phyloP scores from a whole-genome alignment of 495 filamentous ascomycete genomes.

The Astrothelium macrocarpum region DNA sequence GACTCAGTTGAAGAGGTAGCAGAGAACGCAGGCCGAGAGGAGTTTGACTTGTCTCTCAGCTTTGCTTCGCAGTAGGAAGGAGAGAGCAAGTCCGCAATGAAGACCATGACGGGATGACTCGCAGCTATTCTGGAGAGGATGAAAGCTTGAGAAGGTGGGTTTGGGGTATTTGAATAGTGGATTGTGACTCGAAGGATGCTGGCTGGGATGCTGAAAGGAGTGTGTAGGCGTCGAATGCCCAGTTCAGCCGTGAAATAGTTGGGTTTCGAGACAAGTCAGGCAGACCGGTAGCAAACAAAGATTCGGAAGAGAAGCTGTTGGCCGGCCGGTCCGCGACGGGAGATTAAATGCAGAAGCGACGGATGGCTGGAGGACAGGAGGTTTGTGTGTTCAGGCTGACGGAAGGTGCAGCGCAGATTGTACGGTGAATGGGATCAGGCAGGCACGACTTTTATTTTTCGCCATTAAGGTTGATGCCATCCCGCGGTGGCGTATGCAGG shows the following conservation, averaged over 20 bases:
- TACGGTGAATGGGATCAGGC: not conserved
- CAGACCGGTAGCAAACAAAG: not conserved
- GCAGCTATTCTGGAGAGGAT: not conserved
- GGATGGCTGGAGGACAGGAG: no score
- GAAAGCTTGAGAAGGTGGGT: not conserved
- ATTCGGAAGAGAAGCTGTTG: not conserved
- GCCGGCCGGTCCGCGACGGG: constrained; percentile 3
- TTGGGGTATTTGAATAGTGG: not conserved
- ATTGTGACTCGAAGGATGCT: not conserved
- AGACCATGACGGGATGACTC: not conserved
- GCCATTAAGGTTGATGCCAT: not conserved
- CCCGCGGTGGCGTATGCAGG: not conserved
- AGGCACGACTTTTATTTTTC: not conserved
- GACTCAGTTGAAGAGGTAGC: not conserved
- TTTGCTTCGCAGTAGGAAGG: constrained; percentile 4
- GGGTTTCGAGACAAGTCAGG: not conserved
- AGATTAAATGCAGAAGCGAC: no score
- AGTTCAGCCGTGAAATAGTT: not conserved
- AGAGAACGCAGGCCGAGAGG: not conserved
- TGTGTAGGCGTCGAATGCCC: not conserved
- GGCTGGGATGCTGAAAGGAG: not conserved
- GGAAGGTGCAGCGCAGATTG: not conserved
- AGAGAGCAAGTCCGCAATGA: not conserved
- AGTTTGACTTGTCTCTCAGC: not conserved
- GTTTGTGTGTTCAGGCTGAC: not conserved